Conservation (phyloP, 768 basidiomycete species). For the Termitomyces bulborhizus region DNA sequence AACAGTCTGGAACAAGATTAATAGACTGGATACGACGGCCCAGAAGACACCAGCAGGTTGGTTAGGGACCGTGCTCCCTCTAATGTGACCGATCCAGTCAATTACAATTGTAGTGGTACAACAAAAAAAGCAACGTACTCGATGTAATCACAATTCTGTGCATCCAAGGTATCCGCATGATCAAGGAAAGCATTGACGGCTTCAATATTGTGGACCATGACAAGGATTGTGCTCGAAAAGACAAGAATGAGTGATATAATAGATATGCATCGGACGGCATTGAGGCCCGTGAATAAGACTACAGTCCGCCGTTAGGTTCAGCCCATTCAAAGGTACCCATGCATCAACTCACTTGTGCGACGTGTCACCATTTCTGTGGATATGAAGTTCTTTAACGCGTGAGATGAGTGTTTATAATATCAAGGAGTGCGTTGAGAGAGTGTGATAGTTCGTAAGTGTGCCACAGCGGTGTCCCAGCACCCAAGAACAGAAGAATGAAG, state of each 20-base stretch:
- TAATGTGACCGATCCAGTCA: constrained; percentile 12
- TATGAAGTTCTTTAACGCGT: neutral
- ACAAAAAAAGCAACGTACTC: constrained; percentile 39
- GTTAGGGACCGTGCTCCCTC: constrained; percentile 85
- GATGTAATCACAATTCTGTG: constrained; percentile 73
- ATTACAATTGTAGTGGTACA: neutral
- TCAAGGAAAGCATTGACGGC: constrained; percentile 63
- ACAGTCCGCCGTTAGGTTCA: neutral
- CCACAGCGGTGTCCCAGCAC: constrained; percentile 27
- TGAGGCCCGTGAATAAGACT: constrained; percentile 68
- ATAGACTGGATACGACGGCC: constrained; percentile 80
- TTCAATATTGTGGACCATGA: constrained; percentile 69
- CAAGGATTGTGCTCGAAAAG: constrained; percentile 68
- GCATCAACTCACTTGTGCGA: constrained; percentile 24
- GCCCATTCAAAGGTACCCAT: neutral
- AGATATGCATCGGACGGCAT: constrained; percentile 68
- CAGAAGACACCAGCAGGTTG: constrained; percentile 91
- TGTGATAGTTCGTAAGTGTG: constrained; percentile 4
- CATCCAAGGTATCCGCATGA: constrained; percentile 27
- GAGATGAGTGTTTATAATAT: constrained; percentile 1
- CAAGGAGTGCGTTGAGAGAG: constrained; percentile 9
- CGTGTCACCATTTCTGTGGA: constrained; percentile 23
- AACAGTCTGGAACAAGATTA: constrained; percentile 77
- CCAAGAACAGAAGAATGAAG: constrained; percentile 14
- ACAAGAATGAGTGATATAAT: constrained; percentile 76